phyloP scores from a whole-genome alignment of 129 eudicot genomes.

The Pittosporum tobira region DNA sequence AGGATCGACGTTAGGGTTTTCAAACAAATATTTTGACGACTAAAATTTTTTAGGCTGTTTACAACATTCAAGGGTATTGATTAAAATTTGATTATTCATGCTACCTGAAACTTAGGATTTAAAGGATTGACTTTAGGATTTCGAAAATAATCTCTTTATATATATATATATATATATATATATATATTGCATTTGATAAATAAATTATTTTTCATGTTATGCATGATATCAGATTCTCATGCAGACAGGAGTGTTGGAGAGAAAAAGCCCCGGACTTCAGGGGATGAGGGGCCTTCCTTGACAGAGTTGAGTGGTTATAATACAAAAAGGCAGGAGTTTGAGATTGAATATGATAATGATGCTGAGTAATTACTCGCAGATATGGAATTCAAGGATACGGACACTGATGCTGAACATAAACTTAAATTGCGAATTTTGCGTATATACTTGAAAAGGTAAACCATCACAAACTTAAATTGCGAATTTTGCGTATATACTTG shows the following conservation, averaged over 20 bases:
- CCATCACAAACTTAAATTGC: constrained; percentile 31
- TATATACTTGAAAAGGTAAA: constrained; percentile 17
- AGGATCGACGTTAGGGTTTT: no score
- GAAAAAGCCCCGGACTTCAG: constrained; percentile 33
- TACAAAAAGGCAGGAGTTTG: constrained; percentile 47
- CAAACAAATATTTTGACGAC: no score
- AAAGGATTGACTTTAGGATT: no score
- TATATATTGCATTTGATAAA: no score
- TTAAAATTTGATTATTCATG: no score
- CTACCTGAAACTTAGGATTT: no score
- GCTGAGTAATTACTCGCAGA: constrained; percentile 63
- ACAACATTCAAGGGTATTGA: no score
- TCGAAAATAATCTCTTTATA: no score
- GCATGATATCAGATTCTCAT: constrained; percentile 23
- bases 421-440: constrained; percentile 42
- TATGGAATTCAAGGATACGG: constrained; percentile 62
- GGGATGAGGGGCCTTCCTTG: constrained; percentile 36
- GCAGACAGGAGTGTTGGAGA: constrained; percentile 36
- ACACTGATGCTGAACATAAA: constrained; percentile 47
- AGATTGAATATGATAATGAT: constrained; percentile 53
- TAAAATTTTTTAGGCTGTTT: no score
- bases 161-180: no score
- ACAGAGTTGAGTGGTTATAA: constrained; percentile 42
- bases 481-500: constrained; percentile 36
- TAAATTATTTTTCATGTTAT: neutral